Conservation (phyloP, 2,329 filamentous ascomycete genomes). For the Scytalidium lignicola region DNA sequence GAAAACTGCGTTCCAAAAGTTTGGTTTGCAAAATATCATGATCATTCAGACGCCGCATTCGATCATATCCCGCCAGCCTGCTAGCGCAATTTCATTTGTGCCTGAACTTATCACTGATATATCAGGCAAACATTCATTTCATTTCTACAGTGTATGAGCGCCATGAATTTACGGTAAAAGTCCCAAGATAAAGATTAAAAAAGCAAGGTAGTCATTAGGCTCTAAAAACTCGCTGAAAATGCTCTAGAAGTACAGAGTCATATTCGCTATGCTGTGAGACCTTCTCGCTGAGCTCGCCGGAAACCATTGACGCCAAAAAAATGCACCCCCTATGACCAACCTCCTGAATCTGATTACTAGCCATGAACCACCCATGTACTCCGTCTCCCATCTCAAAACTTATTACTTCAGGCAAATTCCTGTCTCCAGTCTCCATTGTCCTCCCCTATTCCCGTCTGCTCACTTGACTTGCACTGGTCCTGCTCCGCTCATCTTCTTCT, state of each 20-base stretch:
- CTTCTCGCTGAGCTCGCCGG: conserved; percentile 1
- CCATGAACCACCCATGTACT: not conserved
- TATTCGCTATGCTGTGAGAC: conserved; percentile 5
- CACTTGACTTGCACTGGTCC: conserved; percentile 51
- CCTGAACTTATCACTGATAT: too few relatives aligned
- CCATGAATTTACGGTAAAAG: too few relatives aligned
- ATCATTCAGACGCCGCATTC: not conserved
- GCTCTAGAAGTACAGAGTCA: conserved; percentile 11
- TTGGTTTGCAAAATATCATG: not conserved
- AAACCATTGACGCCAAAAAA: conserved; percentile 7
- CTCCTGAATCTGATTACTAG: not conserved
- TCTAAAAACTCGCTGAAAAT: not conserved
- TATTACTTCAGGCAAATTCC: not conserved
- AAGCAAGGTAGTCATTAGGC: not conserved
- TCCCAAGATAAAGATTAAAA: too few relatives aligned
- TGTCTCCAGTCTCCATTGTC: not conserved
- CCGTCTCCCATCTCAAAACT: not conserved
- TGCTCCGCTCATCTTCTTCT: conserved; percentile 76
- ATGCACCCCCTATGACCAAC: not conserved
- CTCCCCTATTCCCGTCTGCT: conserved; percentile 18
- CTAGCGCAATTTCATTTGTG: too few relatives aligned
- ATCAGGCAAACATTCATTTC: too few relatives aligned
- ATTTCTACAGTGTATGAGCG: too few relatives aligned
- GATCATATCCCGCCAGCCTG: too few relatives aligned
- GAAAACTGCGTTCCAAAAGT: not conserved